Conservation (phyloP, 805 yeast genomes). For the Zygosaccharomyces bailii region DNA sequence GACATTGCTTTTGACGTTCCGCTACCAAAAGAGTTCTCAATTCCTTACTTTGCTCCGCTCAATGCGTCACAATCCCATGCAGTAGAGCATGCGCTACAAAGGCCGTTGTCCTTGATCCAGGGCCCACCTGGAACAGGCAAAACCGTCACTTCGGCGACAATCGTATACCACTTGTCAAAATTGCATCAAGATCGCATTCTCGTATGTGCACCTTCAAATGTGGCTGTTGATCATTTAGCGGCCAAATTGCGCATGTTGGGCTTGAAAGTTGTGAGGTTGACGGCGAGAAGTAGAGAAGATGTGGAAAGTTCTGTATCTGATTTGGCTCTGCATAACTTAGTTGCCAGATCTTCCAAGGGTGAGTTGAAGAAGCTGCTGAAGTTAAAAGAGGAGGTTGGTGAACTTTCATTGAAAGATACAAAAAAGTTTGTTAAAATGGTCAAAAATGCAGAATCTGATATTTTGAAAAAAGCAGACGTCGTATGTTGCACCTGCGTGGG, state of each 20-base stretch:
- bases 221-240: constrained; percentile 90
- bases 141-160: constrained; percentile 88
- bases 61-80: constrained; percentile 81
- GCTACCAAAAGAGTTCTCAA: constrained; percentile 60
- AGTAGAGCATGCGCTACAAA: constrained; percentile 59
- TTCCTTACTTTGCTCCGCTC: constrained; percentile 63
- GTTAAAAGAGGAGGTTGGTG: constrained; percentile 65
- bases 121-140: constrained; percentile 98
- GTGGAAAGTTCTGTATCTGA: constrained; percentile 61
- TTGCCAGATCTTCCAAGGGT: constrained; percentile 47
- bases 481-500: constrained; percentile 91
- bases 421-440: constrained; percentile 42
- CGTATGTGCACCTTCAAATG: constrained; percentile 94
- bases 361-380: constrained; percentile 56
- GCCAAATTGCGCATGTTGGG: constrained; percentile 67
- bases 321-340: constrained; percentile 54
- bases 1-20: constrained; percentile 57
- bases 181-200: constrained; percentile 61
- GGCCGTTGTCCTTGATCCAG: constrained; percentile 79
- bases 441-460: constrained; percentile 46
- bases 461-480: constrained; percentile 62
- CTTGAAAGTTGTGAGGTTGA: constrained; percentile 69
- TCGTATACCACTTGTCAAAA: constrained; percentile 69
- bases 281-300: constrained; percentile 78
- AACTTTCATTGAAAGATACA: constrained; percentile 55